Percentiles rank a stretch among this genome's conserved stretches.
Evolutionary conservation across 331 rosid genomes (phyloP).

Genomic region (Pyrus hybrid): DNA sequence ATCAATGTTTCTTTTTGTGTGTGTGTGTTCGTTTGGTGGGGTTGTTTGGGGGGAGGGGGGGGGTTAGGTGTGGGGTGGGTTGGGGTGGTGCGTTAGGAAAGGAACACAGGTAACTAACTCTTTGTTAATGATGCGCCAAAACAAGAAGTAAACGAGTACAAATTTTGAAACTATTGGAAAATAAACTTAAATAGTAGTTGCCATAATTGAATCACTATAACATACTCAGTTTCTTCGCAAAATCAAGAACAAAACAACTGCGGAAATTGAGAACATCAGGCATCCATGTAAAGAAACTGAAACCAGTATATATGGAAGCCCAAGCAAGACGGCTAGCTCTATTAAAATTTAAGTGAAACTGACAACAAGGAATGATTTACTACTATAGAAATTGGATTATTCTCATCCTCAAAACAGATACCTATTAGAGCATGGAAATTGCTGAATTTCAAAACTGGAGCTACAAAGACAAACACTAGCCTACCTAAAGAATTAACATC

Average conservation of each 20-base stretch:
- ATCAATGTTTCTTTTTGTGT: neutral
- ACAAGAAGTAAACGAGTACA: neutral
- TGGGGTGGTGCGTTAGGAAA: no score
- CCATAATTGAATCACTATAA: neutral
- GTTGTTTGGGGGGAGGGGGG: neutral
- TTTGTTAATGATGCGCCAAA: neutral
- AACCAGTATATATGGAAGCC: neutral
- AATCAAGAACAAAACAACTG: neutral
- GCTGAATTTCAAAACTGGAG: neutral
- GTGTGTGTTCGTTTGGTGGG: no score
- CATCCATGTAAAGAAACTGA: neutral
- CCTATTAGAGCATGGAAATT: neutral
- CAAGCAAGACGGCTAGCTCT: neutral
- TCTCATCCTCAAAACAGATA: neutral
- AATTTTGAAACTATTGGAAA: neutral
- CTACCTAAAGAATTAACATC: neutral
- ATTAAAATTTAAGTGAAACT: neutral
- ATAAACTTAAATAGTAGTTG: neutral
- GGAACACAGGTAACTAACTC: neutral
- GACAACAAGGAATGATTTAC: neutral
- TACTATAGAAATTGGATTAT: neutral
- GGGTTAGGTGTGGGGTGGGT: no score
- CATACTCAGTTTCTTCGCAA: neutral
- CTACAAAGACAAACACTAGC: neutral
- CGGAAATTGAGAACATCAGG: neutral